These are phyloP conservation scores for Aspergillus fructus DNA, from an alignment of 2,329 filamentous ascomycete species.

Conservation along the genomic window DNA sequence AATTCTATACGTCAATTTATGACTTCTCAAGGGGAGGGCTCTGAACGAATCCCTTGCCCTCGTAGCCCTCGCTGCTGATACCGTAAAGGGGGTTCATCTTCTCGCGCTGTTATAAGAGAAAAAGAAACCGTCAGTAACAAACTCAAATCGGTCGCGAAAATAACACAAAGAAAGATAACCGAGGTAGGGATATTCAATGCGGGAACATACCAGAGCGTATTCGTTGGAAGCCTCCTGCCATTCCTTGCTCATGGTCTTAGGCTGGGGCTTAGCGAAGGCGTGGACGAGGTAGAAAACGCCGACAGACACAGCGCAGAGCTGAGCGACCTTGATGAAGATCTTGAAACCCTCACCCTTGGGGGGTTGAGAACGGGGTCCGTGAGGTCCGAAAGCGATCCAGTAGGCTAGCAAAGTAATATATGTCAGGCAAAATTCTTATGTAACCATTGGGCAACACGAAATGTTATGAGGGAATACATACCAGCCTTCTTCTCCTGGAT, in stretches of 20 bases:
- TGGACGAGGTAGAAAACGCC: slow-evolving; percentile 72
- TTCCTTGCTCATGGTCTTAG: slow-evolving; percentile 91
- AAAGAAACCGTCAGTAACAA: slow-evolving; percentile 20
- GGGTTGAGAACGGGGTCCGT: slow-evolving; percentile 81
- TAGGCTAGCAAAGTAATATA: slow-evolving; percentile 65
- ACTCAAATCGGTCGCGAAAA: slow-evolving; percentile 10
- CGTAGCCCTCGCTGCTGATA: slow-evolving; percentile 75
- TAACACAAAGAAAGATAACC: not conserved
- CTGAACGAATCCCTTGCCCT: slow-evolving; percentile 76
- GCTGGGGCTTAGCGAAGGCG: slow-evolving; percentile 67
- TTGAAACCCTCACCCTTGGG: slow-evolving; percentile 83
- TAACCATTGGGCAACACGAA: not conserved
- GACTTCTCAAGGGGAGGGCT: slow-evolving; percentile 46
- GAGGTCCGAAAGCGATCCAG: slow-evolving; percentile 97
- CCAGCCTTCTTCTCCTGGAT: slow-evolving; percentile 98
- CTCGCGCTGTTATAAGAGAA: slow-evolving; percentile 61
- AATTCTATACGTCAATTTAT: slow-evolving; percentile 25
- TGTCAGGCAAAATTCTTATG: slow-evolving; percentile 23
- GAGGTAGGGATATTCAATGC: not conserved
- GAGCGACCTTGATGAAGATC: slow-evolving; percentile 69
- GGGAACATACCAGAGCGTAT: slow-evolving; percentile 74
- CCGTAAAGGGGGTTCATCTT: slow-evolving; percentile 84
- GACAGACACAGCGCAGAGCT: slow-evolving; percentile 66
- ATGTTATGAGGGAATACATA: slow-evolving; percentile 55
- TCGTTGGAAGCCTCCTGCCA: slow-evolving; percentile 96